Conservation (phyloP, 2,329 filamentous ascomycete genomes). For the Helotiales sp. region DNA sequence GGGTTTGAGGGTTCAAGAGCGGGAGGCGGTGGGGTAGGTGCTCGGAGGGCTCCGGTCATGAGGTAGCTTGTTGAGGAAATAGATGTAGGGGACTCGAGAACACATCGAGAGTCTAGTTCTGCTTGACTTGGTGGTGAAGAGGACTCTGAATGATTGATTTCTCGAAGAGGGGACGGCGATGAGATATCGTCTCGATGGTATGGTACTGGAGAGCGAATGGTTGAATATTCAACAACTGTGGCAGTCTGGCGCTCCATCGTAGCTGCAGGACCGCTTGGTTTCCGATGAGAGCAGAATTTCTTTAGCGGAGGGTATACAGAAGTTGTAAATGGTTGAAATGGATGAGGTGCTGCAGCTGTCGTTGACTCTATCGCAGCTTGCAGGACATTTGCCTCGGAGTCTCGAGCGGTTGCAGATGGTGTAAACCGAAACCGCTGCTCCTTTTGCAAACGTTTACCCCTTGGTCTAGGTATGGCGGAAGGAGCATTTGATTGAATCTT, state of each 20-base stretch:
- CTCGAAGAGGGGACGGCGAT: background rate
- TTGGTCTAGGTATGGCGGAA: slow-evolving; percentile 3
- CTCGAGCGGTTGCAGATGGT: slow-evolving; percentile 34
- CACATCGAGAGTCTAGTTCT: slow-evolving; percentile 2
- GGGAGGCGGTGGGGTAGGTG: background rate
- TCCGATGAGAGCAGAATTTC: background rate
- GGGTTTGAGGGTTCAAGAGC: background rate
- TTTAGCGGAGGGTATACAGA: background rate
- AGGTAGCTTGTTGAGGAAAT: slow-evolving; percentile 30
- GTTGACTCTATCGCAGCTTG: slow-evolving; percentile 32
- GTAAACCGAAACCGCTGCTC: slow-evolving; percentile 35
- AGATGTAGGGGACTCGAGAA: slow-evolving; percentile 13
- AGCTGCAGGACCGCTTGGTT: background rate
- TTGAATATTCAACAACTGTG: background rate
- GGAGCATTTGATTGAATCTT: background rate
- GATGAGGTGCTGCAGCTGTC: slow-evolving; percentile 24
- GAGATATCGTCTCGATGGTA: background rate
- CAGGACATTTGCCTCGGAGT: slow-evolving; percentile 32
- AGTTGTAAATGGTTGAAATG: slow-evolving; percentile 20
- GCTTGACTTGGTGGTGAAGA: background rate
- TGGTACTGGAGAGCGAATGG: background rate
- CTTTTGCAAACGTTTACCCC: slow-evolving; percentile 17
- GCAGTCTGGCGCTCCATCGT: background rate
- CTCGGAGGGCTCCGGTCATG: slow-evolving; percentile 22
- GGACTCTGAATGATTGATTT: too few species aligned